Percentiles rank a stretch among this genome's conserved stretches.
Evolutionary conservation across 1,284 basidiomycete genomes (phyloP).

Genomic region (Puccinia brachypodii): DNA sequence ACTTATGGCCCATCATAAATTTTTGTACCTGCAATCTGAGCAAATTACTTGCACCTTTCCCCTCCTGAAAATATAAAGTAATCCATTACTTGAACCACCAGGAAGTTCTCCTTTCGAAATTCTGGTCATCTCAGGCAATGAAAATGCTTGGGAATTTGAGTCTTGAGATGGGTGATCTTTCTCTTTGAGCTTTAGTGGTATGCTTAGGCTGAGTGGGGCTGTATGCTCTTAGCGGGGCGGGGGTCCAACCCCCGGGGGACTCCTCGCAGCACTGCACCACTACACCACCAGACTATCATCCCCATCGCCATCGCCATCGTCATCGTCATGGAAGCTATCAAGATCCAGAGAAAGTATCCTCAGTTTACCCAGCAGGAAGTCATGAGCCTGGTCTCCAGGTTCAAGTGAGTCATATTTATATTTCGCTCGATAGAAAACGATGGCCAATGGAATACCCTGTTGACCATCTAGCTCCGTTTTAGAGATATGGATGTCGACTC

Average conservation of each 20-base stretch:
- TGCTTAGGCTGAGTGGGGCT: too few species aligned
- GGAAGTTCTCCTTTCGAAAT: too few species aligned
- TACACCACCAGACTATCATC: not conserved
- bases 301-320: too few species aligned
- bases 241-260: not conserved
- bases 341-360: constrained; percentile 89
- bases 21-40: too few species aligned
- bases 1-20: too few species aligned
- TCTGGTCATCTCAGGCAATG: too few species aligned
- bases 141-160: too few species aligned
- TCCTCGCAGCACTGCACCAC: not conserved
- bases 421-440: not conserved
- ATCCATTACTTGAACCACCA: too few species aligned
- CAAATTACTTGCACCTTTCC: too few species aligned
- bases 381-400: constrained; percentile 66
- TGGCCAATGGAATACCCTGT: not conserved
- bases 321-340: constrained; percentile 72
- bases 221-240: not conserved
- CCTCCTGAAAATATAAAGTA: too few species aligned
- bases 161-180: too few species aligned
- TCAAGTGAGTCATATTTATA: constrained; percentile 62
- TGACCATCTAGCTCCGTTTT: not conserved
- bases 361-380: constrained; percentile 88
- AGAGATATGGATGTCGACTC: constrained; percentile 67
- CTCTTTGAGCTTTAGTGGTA: too few species aligned